Percentiles rank a stretch among this genome's conserved stretches.
Conservation (phyloP, 164 flowering plant genomes). For the Houttuynia cordata region DNA sequence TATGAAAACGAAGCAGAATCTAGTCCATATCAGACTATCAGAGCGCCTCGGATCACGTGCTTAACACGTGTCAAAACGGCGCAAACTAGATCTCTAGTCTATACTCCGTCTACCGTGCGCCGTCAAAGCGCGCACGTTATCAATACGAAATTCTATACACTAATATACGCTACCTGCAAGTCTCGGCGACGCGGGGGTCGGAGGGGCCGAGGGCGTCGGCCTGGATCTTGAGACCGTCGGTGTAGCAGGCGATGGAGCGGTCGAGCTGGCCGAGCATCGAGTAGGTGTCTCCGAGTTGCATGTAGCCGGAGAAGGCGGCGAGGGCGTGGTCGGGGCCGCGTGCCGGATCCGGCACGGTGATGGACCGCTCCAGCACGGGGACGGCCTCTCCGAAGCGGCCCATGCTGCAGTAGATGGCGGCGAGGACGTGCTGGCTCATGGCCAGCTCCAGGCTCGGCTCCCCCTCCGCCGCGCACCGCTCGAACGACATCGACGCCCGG, state of each 20-base stretch:
- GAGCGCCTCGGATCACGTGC: neutral
- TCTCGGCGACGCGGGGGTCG: conserved; percentile 95
- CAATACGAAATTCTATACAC: neutral
- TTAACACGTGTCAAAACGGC: neutral
- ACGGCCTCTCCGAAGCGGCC: conserved; percentile 92
- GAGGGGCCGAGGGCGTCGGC: conserved; percentile 73
- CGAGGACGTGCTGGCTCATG: conserved; percentile 91
- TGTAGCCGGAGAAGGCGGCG: conserved; percentile 83
- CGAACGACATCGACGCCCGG: conserved; percentile 83
- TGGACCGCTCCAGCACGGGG: conserved; percentile 79
- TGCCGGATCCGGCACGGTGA: conserved; percentile 47
- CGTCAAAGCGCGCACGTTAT: conserved; percentile 3
- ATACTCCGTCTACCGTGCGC: conserved; percentile 1
- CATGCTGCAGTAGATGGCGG: conserved; percentile 87
- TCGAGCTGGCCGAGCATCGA: conserved; percentile 91
- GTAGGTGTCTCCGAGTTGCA: conserved; percentile 95
- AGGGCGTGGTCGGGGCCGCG: conserved; percentile 85
- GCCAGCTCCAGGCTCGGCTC: conserved; percentile 84
- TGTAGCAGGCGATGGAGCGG: conserved; percentile 60
- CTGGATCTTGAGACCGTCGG: conserved; percentile 74
- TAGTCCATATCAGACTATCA: no score
- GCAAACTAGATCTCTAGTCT: neutral
- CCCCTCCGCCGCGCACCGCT: conserved; percentile 52
- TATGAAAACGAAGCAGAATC: neutral
- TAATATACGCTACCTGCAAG: conserved; percentile 62